Percentiles rank a stretch among this genome's conserved stretches.
These are phyloP conservation scores for Nemophila menziesii DNA, from an alignment of 257 asterid genomes.

Conservation along the genomic window DNA sequence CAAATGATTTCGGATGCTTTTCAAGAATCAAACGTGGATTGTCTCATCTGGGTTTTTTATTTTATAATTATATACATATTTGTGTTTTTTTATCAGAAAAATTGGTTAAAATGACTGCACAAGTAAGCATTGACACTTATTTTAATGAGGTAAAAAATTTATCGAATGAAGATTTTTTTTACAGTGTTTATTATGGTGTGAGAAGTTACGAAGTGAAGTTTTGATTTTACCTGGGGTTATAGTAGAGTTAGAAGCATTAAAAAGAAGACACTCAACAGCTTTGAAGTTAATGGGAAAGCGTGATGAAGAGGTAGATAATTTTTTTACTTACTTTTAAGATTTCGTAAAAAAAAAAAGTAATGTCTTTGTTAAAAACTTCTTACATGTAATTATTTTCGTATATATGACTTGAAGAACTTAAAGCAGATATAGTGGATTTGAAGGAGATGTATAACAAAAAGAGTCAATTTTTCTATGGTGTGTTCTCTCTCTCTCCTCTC, in stretches of 20 bases:
- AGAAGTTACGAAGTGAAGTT: slow-evolving; percentile 68
- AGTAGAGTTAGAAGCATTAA: slow-evolving; percentile 87
- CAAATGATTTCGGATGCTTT: too few relatives aligned
- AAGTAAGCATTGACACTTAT: slow-evolving; percentile 30
- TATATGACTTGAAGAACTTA: slow-evolving; percentile 96
- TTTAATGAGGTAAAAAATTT: too few relatives aligned
- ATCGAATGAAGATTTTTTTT: too few relatives aligned
- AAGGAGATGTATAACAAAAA: slow-evolving; percentile 98
- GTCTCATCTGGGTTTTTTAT: too few relatives aligned
- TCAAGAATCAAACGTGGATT: too few relatives aligned
- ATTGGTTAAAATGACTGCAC: slow-evolving; percentile 89
- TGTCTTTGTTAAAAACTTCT: too few relatives aligned
- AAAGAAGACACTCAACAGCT: slow-evolving; percentile 92
- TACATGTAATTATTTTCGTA: too few relatives aligned
- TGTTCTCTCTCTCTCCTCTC: too few relatives aligned
- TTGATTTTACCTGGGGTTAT: slow-evolving; percentile 73
- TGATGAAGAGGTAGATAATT: slow-evolving; percentile 93
- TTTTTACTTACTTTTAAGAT: too few relatives aligned
- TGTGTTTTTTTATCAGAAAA: slow-evolving; percentile 98
- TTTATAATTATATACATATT: too few relatives aligned
- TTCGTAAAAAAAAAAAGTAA: too few relatives aligned
- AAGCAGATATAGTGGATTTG: slow-evolving; percentile 82
- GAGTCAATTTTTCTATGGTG: too few relatives aligned
- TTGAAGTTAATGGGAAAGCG: slow-evolving; percentile 99
- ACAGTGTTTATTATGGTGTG: slow-evolving; percentile 44